phyloP scores from a whole-genome alignment of 192 early-diverging fungal genomes.

The Podila minutissima region DNA sequence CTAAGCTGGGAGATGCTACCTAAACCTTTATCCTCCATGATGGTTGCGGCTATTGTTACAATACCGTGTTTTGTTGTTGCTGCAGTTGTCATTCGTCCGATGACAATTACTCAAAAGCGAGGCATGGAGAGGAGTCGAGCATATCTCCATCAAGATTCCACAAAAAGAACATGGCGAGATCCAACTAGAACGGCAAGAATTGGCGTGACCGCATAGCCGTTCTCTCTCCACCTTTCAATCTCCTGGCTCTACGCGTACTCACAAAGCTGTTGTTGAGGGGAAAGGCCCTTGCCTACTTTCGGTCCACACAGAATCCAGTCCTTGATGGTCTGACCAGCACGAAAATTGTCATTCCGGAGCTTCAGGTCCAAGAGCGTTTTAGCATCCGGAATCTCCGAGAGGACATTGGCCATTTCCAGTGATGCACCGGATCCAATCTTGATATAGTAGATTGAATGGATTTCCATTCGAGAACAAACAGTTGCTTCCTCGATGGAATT shows the following conservation, averaged over 20 bases:
- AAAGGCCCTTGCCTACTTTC: not conserved
- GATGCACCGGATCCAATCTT: conserved; percentile 33
- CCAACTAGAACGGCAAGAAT: conserved; percentile 20
- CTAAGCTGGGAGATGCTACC: no score
- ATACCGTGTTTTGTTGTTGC: no score
- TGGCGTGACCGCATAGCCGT: conserved; percentile 27
- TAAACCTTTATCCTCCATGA: no score
- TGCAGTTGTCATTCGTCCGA: no score
- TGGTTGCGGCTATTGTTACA: no score
- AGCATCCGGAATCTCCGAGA: conserved; percentile 18
- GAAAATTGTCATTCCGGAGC: conserved; percentile 29
- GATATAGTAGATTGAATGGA: conserved; percentile 37
- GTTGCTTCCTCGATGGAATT: conserved; percentile 18
- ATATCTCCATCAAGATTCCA: no score
- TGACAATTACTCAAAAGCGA: no score
- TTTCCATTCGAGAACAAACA: conserved; percentile 48
- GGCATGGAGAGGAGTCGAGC: no score
- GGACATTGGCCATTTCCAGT: conserved; percentile 15
- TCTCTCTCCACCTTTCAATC: conserved; percentile 16
- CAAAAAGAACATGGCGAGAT: no score
- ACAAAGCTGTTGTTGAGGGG: conserved; percentile 24
- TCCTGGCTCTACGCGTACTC: conserved; percentile 17
- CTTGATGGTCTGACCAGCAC: conserved; percentile 40
- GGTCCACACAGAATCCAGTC: conserved; percentile 25
- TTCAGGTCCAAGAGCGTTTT: conserved; percentile 19